Percentiles rank a stretch among this genome's conserved stretches.
phyloP scores from a whole-genome alignment of 352 stramenopile genomes.

The Phytophthora pinifolia region DNA sequence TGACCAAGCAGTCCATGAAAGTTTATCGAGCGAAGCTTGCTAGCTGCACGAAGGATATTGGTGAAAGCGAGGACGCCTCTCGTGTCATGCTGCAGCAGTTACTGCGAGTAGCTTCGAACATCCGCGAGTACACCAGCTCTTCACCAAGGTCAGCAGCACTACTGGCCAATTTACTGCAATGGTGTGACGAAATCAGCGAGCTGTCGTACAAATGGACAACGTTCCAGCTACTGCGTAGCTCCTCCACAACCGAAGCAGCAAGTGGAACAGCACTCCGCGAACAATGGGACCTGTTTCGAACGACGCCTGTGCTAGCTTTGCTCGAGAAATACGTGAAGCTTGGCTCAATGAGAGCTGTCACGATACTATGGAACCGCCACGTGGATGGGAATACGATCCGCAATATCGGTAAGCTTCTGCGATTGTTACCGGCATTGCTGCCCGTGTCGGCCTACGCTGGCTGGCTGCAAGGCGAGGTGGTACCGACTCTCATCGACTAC shows the following conservation, averaged over 20 bases:
- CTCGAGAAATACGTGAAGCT: slow-evolving; percentile 47
- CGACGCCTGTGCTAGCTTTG: slow-evolving; percentile 33
- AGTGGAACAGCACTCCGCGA: slow-evolving; percentile 6
- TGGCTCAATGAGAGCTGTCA: slow-evolving; percentile 53
- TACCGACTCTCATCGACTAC: slow-evolving; percentile 41
- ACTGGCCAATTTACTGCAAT: slow-evolving; percentile 17
- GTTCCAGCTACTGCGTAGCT: slow-evolving; percentile 57
- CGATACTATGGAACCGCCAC: slow-evolving; percentile 61
- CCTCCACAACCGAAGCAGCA: neutral
- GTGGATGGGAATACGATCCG: slow-evolving; percentile 30
- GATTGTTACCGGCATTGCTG: slow-evolving; percentile 36
- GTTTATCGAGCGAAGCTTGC: slow-evolving; percentile 16
- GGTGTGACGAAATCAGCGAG: slow-evolving; percentile 34
- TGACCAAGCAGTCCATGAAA: slow-evolving; percentile 2
- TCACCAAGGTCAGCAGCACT: slow-evolving; percentile 9
- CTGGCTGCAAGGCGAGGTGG: slow-evolving; percentile 57
- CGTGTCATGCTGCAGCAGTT: slow-evolving; percentile 21
- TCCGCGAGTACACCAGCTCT: slow-evolving; percentile 17
- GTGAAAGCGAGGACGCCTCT: slow-evolving; percentile 27
- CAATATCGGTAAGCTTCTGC: slow-evolving; percentile 42
- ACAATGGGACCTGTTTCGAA: slow-evolving; percentile 45
- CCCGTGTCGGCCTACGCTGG: slow-evolving; percentile 47
- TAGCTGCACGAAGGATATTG: slow-evolving; percentile 18
- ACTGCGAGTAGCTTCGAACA: slow-evolving; percentile 11
- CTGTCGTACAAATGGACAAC: slow-evolving; percentile 69